phyloP scores from a whole-genome alignment of 2,329 filamentous ascomycete species.

The Plenodomus biglobosus region DNA sequence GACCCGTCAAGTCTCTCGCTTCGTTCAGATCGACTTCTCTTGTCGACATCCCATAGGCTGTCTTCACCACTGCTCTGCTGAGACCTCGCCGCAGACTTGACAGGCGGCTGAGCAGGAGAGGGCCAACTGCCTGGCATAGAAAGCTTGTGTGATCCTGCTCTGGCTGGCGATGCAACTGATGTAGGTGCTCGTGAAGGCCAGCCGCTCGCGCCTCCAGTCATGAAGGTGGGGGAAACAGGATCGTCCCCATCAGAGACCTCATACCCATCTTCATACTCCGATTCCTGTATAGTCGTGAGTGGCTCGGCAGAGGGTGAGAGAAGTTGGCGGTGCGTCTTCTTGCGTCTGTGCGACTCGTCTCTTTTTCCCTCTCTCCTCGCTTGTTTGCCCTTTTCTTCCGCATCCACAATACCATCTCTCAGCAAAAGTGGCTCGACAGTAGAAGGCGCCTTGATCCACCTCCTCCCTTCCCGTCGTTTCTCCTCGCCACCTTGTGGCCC shows the following conservation, averaged over 20 bases:
- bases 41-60: constrained; percentile 2
- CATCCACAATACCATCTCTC: background rate
- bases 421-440: background rate
- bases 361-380: constrained; percentile 1
- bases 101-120: constrained; percentile 9
- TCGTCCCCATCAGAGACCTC: background rate
- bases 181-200: constrained; percentile 12
- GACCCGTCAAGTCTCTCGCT: constrained; percentile 1
- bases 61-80: constrained; percentile 1
- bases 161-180: background rate
- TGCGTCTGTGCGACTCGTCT: background rate
- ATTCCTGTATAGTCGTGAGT: constrained; percentile 15
- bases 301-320: background rate
- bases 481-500: constrained; percentile 4
- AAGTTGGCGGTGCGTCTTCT: background rate
- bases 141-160: background rate
- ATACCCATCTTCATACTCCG: constrained; percentile 11
- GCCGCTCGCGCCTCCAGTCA: constrained; percentile 20
- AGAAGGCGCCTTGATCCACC: constrained; percentile 4
- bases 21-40: constrained; percentile 1
- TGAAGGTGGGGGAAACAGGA: constrained; percentile 22
- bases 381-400: background rate
- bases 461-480: constrained; percentile 1
- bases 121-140: constrained; percentile 14
- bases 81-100: background rate